phyloP scores from a whole-genome alignment of 2,329 filamentous ascomycete species.

The Huntiella omanensis region DNA sequence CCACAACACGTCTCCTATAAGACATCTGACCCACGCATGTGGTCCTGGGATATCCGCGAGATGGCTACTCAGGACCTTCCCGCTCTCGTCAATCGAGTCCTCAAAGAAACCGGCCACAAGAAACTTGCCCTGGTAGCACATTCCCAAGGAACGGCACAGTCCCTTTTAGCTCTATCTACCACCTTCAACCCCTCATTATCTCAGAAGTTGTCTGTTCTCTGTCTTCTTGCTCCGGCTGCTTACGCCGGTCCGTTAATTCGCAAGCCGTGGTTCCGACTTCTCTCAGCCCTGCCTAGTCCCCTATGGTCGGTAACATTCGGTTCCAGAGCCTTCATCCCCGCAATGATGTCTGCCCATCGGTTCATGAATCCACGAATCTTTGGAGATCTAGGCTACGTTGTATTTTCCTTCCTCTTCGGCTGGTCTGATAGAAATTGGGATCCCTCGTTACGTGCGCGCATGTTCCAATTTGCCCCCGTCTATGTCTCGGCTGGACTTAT shows the following conservation, averaged over 20 bases:
- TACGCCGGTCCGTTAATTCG: slow-evolving; percentile 76
- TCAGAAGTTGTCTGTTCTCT: slow-evolving; percentile 71
- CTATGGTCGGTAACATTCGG: slow-evolving; percentile 73
- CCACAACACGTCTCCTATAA: slow-evolving; percentile 56
- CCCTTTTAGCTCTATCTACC: slow-evolving; percentile 72
- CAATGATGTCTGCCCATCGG: slow-evolving; percentile 74
- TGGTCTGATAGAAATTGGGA: slow-evolving; percentile 84
- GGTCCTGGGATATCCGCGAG: slow-evolving; percentile 89
- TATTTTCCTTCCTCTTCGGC: slow-evolving; percentile 76
- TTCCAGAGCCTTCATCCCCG: slow-evolving; percentile 79
- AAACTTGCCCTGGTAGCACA: slow-evolving; percentile 64
- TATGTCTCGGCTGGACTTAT: slow-evolving; percentile 81
- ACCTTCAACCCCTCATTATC: slow-evolving; percentile 76
- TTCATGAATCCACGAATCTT: slow-evolving; percentile 49
- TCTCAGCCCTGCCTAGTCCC: slow-evolving; percentile 36
- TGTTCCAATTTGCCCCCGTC: slow-evolving; percentile 85
- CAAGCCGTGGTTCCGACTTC: slow-evolving; percentile 81
- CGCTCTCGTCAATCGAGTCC: slow-evolving; percentile 59
- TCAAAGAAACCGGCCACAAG: slow-evolving; percentile 43
- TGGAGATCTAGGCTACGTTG: slow-evolving; percentile 66
- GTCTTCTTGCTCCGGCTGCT: slow-evolving; percentile 72
- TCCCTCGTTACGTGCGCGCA: slow-evolving; percentile 52
- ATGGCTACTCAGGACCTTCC: slow-evolving; percentile 83
- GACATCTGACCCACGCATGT: slow-evolving; percentile 72
- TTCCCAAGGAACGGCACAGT: slow-evolving; percentile 80